These are phyloP conservation scores for Begonia fuchsioides DNA, from an alignment of 306 rosid genomes.

Conservation along the genomic window DNA sequence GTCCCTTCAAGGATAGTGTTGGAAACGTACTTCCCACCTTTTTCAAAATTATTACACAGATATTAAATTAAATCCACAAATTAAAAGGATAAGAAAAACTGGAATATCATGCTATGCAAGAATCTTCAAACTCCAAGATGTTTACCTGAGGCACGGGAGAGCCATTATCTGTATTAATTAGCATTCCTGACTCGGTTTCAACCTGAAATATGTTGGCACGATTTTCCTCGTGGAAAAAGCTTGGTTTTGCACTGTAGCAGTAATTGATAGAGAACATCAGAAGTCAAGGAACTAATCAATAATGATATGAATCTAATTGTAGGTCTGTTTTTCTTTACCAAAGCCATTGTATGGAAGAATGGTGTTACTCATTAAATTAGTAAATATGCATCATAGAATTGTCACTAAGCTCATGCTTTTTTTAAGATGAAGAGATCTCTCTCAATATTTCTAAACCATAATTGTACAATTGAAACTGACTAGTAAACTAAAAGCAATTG, in stretches of 20 bases:
- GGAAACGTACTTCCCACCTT: conserved; percentile 68
- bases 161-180: conserved; percentile 90
- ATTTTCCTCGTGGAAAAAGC: conserved; percentile 82
- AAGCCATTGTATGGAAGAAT: no score
- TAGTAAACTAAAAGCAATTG: not conserved
- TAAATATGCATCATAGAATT: no score
- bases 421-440: not conserved
- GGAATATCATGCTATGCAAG: not conserved
- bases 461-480: not conserved
- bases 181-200: conserved; percentile 87
- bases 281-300: no score
- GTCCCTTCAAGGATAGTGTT: conserved; percentile 19
- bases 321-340: not conserved
- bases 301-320: not conserved
- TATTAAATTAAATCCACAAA: not conserved
- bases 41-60: not conserved
- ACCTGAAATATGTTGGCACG: conserved; percentile 86
- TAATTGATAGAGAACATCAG: conserved; percentile 7
- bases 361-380: no score
- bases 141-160: conserved; percentile 86
- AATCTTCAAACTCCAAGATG: conserved; percentile 1
- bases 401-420: no score
- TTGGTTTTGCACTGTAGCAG: conserved; percentile 79
- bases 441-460: not conserved
- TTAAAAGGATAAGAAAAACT: conserved; percentile 4